These are phyloP conservation scores for Colletotrichum sp. DNA, from an alignment of 2,329 filamentous ascomycete genomes.

Conservation along the genomic window DNA sequence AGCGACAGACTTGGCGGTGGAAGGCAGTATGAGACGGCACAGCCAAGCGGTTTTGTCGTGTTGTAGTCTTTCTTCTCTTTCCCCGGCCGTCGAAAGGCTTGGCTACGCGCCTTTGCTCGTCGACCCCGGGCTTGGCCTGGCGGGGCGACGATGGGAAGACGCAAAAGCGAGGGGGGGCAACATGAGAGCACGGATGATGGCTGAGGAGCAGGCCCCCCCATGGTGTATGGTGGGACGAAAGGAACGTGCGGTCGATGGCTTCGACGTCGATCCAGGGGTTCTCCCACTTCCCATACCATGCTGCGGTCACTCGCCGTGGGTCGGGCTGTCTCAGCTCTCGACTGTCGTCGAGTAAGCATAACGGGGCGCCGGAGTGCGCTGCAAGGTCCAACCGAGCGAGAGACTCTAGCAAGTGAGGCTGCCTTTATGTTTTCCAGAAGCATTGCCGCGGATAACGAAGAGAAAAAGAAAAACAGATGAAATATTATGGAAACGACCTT, in stretches of 20 bases:
- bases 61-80: not conserved
- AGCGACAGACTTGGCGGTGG: not conserved
- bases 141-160: not conserved
- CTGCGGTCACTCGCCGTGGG: not conserved
- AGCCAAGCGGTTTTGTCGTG: constrained; percentile 1
- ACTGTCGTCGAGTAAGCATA: not conserved
- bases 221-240: not conserved
- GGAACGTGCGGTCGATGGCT: not conserved
- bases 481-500: fast-evolving
- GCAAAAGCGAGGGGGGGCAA: not conserved
- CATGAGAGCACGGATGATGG: not conserved
- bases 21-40: not conserved
- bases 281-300: not conserved
- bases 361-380: not conserved
- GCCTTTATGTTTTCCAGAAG: not conserved
- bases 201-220: not conserved
- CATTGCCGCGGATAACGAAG: not conserved
- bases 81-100: not conserved
- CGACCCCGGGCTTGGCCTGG: not conserved
- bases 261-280: not conserved
- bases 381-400: not conserved
- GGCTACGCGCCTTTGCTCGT: not conserved
- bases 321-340: not conserved
- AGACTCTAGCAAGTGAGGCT: not conserved
- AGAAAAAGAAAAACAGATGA: not conserved